Base-by-base conservation (phyloP, 805 yeast species). In the Candida patagonica region DNA sequence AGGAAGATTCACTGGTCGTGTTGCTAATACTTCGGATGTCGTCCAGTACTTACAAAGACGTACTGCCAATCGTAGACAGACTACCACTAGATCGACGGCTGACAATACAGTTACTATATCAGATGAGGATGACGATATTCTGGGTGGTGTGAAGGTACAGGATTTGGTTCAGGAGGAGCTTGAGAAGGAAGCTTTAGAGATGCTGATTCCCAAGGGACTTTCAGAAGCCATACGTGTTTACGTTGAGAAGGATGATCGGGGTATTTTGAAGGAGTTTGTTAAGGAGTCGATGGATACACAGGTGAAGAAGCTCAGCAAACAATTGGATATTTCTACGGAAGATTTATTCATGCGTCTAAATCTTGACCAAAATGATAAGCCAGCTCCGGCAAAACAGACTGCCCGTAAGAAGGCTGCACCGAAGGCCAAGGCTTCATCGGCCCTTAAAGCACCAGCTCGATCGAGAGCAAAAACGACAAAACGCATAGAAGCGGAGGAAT, bases 1-100 rank as follows among this genome's bases (percentile, higher is more conserved):
- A 12, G 86, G 88, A 53, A 66, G 85, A 52, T 92, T 89, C 66
- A 94, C 83, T 5, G 96, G 95, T 0, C 69, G 68, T 45, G 92
- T 89, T 1, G 98, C 97, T 3, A 92, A 92, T 57, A 76, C 79
- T n/a, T 80, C 84, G 52, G 94, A 87, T 51, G 84, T 88, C 6
- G 73, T 89, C 2, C 78, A 76, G 35, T 81, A 82, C 55, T 74
- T 74, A 53, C 71, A 74, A 54, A 74, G 70, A 47, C 66, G 67
- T 53, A 57, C 66, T 34, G 41, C 48, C 26, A 23, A 35, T 13
- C 26, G 20, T 6, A 23, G 26, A 26, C 34, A 41, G 15, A 30
- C 32, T 10, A 26, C 30, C 6, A 23, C 25, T 27, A 15, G 22
- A 6, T 29, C 30, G 5, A 26, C 30, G 2, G 35, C 6, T 8